These are phyloP conservation scores for Colletotrichum phormii DNA, from an alignment of 2,329 filamentous ascomycete genomes.

Conservation along the genomic window DNA sequence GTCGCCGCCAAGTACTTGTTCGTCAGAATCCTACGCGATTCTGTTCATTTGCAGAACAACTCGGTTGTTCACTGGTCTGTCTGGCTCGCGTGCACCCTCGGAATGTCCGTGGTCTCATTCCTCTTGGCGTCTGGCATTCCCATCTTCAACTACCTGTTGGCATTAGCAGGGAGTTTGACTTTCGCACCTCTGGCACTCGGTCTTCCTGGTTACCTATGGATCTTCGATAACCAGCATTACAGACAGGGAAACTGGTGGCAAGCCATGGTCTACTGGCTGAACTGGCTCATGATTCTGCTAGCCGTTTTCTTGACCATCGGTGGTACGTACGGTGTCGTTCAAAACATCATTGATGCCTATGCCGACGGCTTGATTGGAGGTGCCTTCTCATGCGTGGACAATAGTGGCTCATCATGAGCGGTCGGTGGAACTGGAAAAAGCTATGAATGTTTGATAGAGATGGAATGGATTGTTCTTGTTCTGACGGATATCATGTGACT, in stretches of 20 bases:
- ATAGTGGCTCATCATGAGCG: conserved; percentile 47
- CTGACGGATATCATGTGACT: neutral
- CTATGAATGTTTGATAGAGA: neutral
- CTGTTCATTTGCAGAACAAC: conserved; percentile 50
- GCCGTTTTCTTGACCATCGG: conserved; percentile 52
- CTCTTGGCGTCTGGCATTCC: conserved; percentile 48
- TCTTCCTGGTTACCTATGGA: conserved; percentile 50
- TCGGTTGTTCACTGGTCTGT: conserved; percentile 48
- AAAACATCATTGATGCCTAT: conserved; percentile 64
- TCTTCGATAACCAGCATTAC: conserved; percentile 49
- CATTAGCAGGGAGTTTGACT: conserved; percentile 47
- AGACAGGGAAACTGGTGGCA: conserved; percentile 43
- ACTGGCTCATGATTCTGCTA: conserved; percentile 49
- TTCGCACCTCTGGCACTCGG: conserved; percentile 50
- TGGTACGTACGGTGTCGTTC: conserved; percentile 58
- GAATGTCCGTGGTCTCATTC: conserved; percentile 44
- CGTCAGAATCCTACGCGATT: conserved; percentile 51
- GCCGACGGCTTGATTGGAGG: conserved; percentile 56
- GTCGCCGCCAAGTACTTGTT: conserved; percentile 55
- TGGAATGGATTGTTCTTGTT: neutral
- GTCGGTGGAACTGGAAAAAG: no score
- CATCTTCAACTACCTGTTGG: conserved; percentile 49
- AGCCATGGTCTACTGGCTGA: conserved; percentile 45
- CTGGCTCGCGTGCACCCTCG: conserved; percentile 49
- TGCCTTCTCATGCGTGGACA: conserved; percentile 62